Base-by-base conservation (phyloP, 2,329 filamentous ascomycete species). In the Sclerotinia nivalis region DNA sequence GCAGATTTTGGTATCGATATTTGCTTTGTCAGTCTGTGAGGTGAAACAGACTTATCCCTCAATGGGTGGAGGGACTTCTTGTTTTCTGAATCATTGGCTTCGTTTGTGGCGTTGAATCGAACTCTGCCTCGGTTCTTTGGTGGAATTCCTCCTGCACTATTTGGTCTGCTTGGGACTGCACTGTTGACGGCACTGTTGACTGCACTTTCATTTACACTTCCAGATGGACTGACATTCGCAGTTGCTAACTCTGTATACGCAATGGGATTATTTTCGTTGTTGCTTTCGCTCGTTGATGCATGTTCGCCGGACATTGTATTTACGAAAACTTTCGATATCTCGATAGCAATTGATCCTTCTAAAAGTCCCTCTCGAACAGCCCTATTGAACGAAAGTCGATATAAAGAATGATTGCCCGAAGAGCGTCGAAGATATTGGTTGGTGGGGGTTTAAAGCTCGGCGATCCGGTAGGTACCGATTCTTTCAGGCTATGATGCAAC, bases 41-140 rank as follows among this genome's bases (percentile, higher is more conserved):
- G 71, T 4, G 73, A 71, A 4, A 70, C 25, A 12, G 75, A 74
- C 68, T 71, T 52, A 50, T 76, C 73, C 59, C 73, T 75, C 31
- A 75, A 61, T 40, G 74, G 76, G 43, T 74, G 68, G 54, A 65
- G 73, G 34, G 72, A 75, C 34, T 73, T 76, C 34, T 73, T 71
- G 68, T 78, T 78, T 31, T 73, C 66, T 7, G 65, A 66, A 73
- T 79, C 77, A 62, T 76, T 78, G 68, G 74, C 74, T 68, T 78
- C 77, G 69, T 75, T 78, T 34, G 73, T 75, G 60, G 73, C 76
- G 66, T 78, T 77, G 72, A 79, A 79, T 22, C 77, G 73, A 4
- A 79, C 77, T 65, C 77, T 74, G 70, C 71, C 72, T 72, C 73
- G 43, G 66, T 75, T 73, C 50, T 65, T 56, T 31, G 58, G 55